phyloP scores from a whole-genome alignment of 2,329 filamentous ascomycete genomes.

The Amesomyces nigricolor region DNA sequence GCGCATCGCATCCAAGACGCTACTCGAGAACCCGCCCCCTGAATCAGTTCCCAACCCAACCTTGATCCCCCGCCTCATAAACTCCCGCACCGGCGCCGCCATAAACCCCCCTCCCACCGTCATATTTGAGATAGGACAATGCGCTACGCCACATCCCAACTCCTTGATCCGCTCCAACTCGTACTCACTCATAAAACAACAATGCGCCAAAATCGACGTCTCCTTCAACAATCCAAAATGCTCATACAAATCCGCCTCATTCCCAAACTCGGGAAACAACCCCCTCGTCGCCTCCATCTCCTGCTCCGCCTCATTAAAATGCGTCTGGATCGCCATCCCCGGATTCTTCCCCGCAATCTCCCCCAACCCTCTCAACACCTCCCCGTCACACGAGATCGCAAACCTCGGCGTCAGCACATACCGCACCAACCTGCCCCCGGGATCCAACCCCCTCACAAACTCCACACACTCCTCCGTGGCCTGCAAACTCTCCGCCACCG shows the following conservation, averaged over 20 bases:
- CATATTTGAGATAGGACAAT: slow-evolving; percentile 61
- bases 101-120: slow-evolving; percentile 57
- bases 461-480: slow-evolving; percentile 46
- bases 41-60: slow-evolving; percentile 63
- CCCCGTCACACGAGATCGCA: slow-evolving; percentile 53
- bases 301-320: slow-evolving; percentile 60
- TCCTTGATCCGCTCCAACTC: slow-evolving; percentile 46
- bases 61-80: slow-evolving; percentile 52
- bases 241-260: slow-evolving; percentile 56
- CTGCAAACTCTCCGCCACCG: slow-evolving; percentile 40
- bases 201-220: slow-evolving; percentile 60
- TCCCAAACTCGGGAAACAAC: slow-evolving; percentile 51
- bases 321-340: slow-evolving; percentile 56
- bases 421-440: slow-evolving; percentile 38
- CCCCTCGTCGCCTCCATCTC: slow-evolving; percentile 51
- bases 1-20: slow-evolving; percentile 54
- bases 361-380: slow-evolving; percentile 49
- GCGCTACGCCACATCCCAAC: slow-evolving; percentile 53
- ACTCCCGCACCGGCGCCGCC: slow-evolving; percentile 54
- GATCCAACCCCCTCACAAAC: slow-evolving; percentile 43
- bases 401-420: slow-evolving; percentile 55
- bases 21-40: slow-evolving; percentile 56
- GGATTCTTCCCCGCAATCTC: slow-evolving; percentile 43
- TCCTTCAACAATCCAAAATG: slow-evolving; percentile 48
- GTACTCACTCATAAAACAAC: slow-evolving; percentile 54